Base-by-base conservation (phyloP, 371 early-diverging fungal species). In the Gilbertella persicaria region DNA sequence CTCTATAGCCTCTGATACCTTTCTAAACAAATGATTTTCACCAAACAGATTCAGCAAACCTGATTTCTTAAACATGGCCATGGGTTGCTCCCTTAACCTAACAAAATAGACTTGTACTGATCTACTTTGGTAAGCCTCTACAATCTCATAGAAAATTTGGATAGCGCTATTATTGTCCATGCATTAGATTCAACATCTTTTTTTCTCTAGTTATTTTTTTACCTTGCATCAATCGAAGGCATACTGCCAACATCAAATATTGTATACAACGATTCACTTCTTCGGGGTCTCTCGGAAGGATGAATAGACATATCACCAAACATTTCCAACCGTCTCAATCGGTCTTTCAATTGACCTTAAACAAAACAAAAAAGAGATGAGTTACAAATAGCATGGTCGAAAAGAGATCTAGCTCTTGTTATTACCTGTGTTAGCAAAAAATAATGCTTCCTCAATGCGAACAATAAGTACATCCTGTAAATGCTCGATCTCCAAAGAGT, bases 221-320 rank as follows among this genome's bases (percentile, higher is more conserved):
- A 78, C 87, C 89, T 91, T 21, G 95, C 96, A 71, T 97, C 97
- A 50, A 97, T 78, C 1, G 75, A 77, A 0, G 89, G 85, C 87
- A 97, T 91, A 53, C 88, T 84, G 28, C 85, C 86, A n/a, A 94
- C 86, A 69, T 96, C 96, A 71, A 96, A 94, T 26, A 96, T 83
- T 17, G 89, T 87, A 43, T 86, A 83, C 5, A 74, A 64, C n/a
- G 83, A 81, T 1, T 86, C 87, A 30, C 75, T 72, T 50, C 86
- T 75, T 25, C 81, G 89, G 55, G 86, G 87, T 28, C 71, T 86
- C 71, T 80, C 95, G 14, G 81, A 87, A n/a, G 97, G 97, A 71
- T 97, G 96, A 28, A 90, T 90, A 5, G 87, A 83, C 78, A 94
- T 81, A 38, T 74, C 74, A 69, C 98, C 97, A 76, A 90, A 92